Percentiles rank a stretch among this genome's conserved stretches.
These are phyloP conservation scores for Calonectria henricotiae DNA, from an alignment of 2,329 filamentous ascomycete species.

Conservation along the genomic window DNA sequence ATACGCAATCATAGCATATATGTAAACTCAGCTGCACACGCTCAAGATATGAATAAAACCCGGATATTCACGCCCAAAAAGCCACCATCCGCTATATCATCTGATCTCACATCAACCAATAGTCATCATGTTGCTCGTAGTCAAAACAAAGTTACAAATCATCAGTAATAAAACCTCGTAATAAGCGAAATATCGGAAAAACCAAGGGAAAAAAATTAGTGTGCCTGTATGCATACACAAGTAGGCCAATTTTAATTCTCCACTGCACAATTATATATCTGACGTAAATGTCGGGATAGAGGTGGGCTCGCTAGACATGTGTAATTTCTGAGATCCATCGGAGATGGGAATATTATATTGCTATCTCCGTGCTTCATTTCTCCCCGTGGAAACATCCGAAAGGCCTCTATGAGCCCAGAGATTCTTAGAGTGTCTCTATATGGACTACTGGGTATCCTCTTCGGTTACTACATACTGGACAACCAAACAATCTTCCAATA, in stretches of 20 bases:
- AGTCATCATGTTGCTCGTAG: neutral
- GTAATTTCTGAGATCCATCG: neutral
- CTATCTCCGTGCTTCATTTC: constrained; percentile 3
- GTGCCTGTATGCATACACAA: no score
- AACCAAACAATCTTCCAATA: neutral
- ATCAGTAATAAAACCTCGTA: neutral
- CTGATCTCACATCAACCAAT: no score
- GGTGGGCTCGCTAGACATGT: neutral
- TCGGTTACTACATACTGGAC: neutral
- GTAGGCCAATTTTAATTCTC: neutral
- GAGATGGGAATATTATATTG: neutral
- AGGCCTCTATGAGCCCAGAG: neutral
- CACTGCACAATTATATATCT: neutral
- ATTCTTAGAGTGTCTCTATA: neutral
- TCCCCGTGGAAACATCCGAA: neutral
- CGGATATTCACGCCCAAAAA: no score
- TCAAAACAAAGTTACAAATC: constrained; percentile 5
- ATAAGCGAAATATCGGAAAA: no score
- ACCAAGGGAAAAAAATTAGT: no score
- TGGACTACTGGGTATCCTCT: constrained; percentile 4
- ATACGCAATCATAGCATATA: no score
- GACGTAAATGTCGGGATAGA: neutral
- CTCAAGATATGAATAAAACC: no score
- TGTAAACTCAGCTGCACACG: no score
- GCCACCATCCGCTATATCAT: no score